Base-by-base conservation (phyloP, 2,329 filamentous ascomycete genomes). In the Colletotrichum limetticola region DNA sequence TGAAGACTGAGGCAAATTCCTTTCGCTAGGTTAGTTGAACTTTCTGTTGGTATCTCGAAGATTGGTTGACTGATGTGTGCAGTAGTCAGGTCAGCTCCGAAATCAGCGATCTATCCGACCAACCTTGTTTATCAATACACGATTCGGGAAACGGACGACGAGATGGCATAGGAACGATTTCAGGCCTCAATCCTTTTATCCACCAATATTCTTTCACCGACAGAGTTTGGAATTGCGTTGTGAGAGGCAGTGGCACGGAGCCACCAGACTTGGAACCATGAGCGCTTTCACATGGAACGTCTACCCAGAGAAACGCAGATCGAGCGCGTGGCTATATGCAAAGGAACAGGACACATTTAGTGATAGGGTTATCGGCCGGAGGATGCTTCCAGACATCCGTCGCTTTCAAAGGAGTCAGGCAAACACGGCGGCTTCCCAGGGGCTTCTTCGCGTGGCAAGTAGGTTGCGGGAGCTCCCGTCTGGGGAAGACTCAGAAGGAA, bases 391-490 rank as follows among this genome's bases (percentile, higher is more conserved):
- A 19, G 8, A 49, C 42, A 49, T 22, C 42, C 42, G 42, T 49
- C 19, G 42, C 19, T 9, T 49, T 49, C 42, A 22, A 22, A 11
- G 19, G 19, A n/a, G 42, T n/a, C 19, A 49, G 42, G 42, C 19
- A 8, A 49, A 49, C 4, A 19, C 42, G 8, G 9, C 14, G n/a
- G 62, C 49, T 19, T 24, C 22, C 32, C 35, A 4, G 11, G 14
- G 46, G 24, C 28, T 22, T 26, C n/a, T 24, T 28, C 46, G 60
- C n/a, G 60, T 37, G 60, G 60, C 60, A 42, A 19, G 37, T 42
- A 37, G 42, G 19, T 7, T 57, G 46, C 70, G 70, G 70, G 70
- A 72, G 70, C 55, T 64, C 56, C 70, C 70, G 70, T 72, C 60
- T 72, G 66, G 66, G 60, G 49, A 19, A 28, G 22, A 19, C 37